Base-by-base conservation (phyloP, 2,329 filamentous ascomycete species). In the Alternaria angustiovoidea region DNA sequence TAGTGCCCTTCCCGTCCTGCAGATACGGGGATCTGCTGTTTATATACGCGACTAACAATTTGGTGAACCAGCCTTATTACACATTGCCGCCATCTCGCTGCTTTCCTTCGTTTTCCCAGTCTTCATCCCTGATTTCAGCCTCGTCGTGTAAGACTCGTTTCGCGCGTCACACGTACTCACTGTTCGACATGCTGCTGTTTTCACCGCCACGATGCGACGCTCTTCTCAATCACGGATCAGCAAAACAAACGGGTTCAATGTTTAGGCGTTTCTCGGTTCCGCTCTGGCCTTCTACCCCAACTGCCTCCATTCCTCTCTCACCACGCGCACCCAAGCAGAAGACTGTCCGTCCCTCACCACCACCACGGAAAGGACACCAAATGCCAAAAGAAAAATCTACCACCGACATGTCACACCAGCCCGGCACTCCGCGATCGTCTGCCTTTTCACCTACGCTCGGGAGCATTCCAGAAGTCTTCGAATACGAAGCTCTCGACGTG, bases 101-200 rank as follows among this genome's bases (percentile, higher is more conserved):
- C 32, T 28, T 64, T 58, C 48, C 47, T 58, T 57, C 48, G 51
- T 61, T 64, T 49, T 49, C 47, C 39, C 43, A 43, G 18, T 30
- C 43, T 28, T 32, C 22, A 34, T 39, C 51, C 38, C 54, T 60
- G 34, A 47, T 56, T 32, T 28, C 41, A 36, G 42, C 59, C 49
- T 51, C 44, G 34, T 47, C 42, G 34, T 38, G 38, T 51, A 59
- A 51, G 14, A 18, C 14, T 56, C 57, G 44, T 48, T 48, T 51
- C 32, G 41, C 54, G 54, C 32, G 41, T 65, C 51, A 63, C 57
- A 63, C 64, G 38, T 28, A 24, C n/a, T 36, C 46, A 36, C 32
- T 66, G 58, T 66, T 61, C 57, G 65, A 61, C 53, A 72, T 72
- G 69, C 66, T 72, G 53, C 64, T 71, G 41, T 66, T 72, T 54